Evolutionary conservation across 345 rosid species (phyloP).

Genomic region (Citrus australasica): DNA sequence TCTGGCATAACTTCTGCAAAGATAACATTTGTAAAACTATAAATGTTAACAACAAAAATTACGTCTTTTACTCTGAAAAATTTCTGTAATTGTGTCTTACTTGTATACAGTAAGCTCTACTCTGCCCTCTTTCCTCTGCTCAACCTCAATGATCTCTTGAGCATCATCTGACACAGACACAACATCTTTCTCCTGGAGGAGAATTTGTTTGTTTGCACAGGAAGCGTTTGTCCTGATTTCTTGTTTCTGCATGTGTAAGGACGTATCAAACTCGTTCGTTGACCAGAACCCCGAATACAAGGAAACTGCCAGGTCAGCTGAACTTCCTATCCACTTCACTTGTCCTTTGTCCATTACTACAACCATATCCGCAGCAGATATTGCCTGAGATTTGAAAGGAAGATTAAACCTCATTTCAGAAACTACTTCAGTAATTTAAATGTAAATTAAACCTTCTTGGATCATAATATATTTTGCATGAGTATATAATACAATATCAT

Average conservation of each 20-base stretch:
- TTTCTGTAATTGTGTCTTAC: constrained; percentile 33
- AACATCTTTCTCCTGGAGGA: constrained; percentile 24
- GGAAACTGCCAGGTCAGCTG: constrained; percentile 51
- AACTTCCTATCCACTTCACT: constrained; percentile 71
- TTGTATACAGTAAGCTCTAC: constrained; percentile 75
- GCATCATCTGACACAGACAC: constrained; percentile 32
- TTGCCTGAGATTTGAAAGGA: constrained; percentile 50
- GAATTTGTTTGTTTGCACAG: constrained; percentile 21
- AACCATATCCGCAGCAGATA: constrained; percentile 69
- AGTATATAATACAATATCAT: not conserved
- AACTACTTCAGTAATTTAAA: not conserved
- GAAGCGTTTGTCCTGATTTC: constrained; percentile 21
- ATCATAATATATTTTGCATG: not conserved
- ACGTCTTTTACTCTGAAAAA: not conserved
- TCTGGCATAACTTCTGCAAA: constrained; percentile 70
- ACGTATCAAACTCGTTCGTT: constrained; percentile 44
- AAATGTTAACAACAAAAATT: not conserved
- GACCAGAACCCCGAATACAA: constrained; percentile 41
- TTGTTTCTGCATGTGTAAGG: constrained; percentile 23
- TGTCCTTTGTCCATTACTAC: constrained; percentile 80
- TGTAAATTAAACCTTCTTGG: not conserved
- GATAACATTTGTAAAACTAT: not conserved
- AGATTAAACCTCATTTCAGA: constrained; percentile 3
- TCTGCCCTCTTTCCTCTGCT: constrained; percentile 78
- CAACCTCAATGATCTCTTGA: constrained; percentile 54